Evolutionary conservation across 352 stramenopile species (phyloP).

Genomic region (Pythium rishiriense): DNA sequence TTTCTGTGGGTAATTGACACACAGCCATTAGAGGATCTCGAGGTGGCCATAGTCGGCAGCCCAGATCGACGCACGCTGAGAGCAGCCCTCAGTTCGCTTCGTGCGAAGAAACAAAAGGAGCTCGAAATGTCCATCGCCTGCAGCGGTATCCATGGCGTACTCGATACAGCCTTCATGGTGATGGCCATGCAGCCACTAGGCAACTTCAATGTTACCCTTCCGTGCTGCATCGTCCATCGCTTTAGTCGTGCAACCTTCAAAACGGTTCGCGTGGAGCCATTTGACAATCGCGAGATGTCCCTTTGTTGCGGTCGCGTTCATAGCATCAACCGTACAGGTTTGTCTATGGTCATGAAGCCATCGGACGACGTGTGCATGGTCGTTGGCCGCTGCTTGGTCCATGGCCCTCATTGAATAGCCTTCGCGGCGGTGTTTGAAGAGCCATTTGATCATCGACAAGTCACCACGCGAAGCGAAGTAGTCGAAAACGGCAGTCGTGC

Average conservation of each 20-base stretch:
- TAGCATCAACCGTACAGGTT: not conserved
- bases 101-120: not conserved
- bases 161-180: not conserved
- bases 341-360: not conserved
- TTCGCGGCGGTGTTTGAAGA: not conserved
- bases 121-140: not conserved
- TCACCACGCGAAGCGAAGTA: slow-evolving; percentile 7
- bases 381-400: slow-evolving; percentile 1
- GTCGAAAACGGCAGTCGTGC: not conserved
- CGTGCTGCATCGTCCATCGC: not conserved
- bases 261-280: not conserved
- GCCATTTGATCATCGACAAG: not conserved
- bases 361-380: not conserved
- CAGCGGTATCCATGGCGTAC: not conserved
- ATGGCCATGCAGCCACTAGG: not conserved
- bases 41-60: not conserved
- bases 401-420: not conserved
- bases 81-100: not conserved
- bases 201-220: not conserved
- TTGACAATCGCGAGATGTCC: not conserved
- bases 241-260: not conserved
- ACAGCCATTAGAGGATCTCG: not conserved
- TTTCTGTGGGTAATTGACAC: not conserved
- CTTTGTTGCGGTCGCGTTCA: not conserved
- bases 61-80: not conserved